Evolutionary conservation across 495 filamentous ascomycete species (phyloP), one percentile per base, ranked within the genome.

Genomic region (Penicillium cosmopolitanum): DNA sequence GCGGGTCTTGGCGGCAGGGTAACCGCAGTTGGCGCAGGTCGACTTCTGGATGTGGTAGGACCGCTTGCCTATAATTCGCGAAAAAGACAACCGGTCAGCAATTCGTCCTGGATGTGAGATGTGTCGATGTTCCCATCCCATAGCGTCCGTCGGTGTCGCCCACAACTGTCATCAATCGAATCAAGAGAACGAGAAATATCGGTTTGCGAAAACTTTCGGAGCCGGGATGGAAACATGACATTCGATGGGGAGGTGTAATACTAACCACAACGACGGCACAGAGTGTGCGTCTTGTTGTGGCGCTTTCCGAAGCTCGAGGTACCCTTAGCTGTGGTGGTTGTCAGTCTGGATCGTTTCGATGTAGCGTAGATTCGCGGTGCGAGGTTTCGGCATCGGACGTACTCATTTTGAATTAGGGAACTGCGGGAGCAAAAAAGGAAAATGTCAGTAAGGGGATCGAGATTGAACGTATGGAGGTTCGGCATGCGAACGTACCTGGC

Each of bases 31-130:
- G 62, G 95, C 85, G 84, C 95, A 98, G 68, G 90, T 94, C 78
- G 95, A 88, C 89, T 98, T 98, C 85, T 98, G 95, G 84, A 98
- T 90, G 89, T 98, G 95, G 78, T 96, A 89, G 65, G 95, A 96
- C 71, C 95, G 95, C 66, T 89, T 88, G 76, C 93, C 94, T 95
- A 66, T 56, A 44, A 44, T 48, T 56, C 62, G 64, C 67, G 42
- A 72, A 73, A 68, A 65, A 69, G 58, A 58, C 36, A 64, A 58
- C 31, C 56, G 36, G 66, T 76, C 69, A 75, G 73, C 61, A 31
- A 55, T 55, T 62, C 48, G 40, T 58, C 51, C 48, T 50, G 28
- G 25, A 16, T 51, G 28, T 25, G 25, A 56, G 18, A 51, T 19
- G 11, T 16, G 34, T 35, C 9, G 46, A 21, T 31, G 25, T 51